Base-by-base conservation (phyloP, 2,329 filamentous ascomycete genomes). In the Helminthosporium solani region DNA sequence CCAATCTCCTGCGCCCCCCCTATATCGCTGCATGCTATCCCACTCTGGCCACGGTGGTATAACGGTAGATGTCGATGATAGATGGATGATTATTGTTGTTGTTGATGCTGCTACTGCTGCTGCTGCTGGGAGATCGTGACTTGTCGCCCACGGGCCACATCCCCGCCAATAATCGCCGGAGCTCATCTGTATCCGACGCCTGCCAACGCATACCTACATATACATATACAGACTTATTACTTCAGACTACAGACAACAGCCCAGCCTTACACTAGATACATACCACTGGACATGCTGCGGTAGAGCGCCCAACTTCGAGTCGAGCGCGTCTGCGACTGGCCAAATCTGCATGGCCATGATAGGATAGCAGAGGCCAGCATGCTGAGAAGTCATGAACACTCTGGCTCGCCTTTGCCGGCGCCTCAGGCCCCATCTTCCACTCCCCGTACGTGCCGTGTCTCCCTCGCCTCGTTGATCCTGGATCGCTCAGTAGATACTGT, bases 331-430 rank as follows among this genome's bases (percentile, higher is more conserved):
- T 31, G 28, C 28, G 28, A 31, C 28, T 31, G 8, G 8, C 9
- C 28, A 12, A 31, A 4, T n/a, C 28, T 12, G 7, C 12, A 31
- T 31, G 28, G 28, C 28, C 28, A 31, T 31, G 28, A 31, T 31
- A 31, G 6, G 56, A 61, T 62, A 25, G n/a, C n/a, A n/a, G 55
- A 52, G 55, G 56, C 47, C 50, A 58, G 45, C 45, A 70, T 67
- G 64, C 66, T 68, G 47, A 64, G 59, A 55, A 63, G 65, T 58
- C 64, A 44, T 53, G 64, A 64, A 49, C 57, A 56, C 49, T 67
- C 64, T 52, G 64, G 66, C 55, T 84, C 83, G 56, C 84, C 82
- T n/a, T 12, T 14, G 68, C 79, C 81, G 60, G 80, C 81, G 70
- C 77, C 77, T 31, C 28, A 31, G 72, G 74, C 78, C 77, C 56